phyloP scores from a whole-genome alignment of 306 rosid species.

The Glycine latifolia region DNA sequence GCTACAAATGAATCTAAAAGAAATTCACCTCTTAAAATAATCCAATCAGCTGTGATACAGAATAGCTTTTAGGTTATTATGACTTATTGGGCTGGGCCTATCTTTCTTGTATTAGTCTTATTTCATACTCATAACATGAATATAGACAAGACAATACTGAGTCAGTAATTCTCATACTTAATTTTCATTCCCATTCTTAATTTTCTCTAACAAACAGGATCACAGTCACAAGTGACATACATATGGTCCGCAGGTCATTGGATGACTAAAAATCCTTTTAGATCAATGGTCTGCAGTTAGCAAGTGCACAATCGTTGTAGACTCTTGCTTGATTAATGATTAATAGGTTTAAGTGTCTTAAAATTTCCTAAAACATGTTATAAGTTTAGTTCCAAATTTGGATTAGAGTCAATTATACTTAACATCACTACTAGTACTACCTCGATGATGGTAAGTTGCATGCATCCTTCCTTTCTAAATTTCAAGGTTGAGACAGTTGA shows the following conservation, averaged over 20 bases:
- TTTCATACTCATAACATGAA: not conserved
- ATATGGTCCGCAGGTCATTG: not conserved
- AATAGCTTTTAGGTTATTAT: not conserved
- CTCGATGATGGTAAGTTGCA: not conserved
- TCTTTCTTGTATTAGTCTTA: not conserved
- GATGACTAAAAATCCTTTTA: no score
- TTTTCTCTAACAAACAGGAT: not conserved
- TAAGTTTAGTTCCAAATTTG: not conserved
- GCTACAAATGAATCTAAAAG: not conserved
- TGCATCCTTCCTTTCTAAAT: slow-evolving; percentile 36
- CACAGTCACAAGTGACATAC: not conserved
- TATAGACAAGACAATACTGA: not conserved
- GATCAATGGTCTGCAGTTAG: not conserved
- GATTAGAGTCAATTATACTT: not conserved
- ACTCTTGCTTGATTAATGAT: not conserved
- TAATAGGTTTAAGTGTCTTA: not conserved
- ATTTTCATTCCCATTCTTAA: not conserved
- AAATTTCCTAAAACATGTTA: not conserved
- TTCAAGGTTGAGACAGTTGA: slow-evolving; percentile 24
- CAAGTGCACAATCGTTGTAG: not conserved
- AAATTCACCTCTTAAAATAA: slow-evolving; percentile 21
- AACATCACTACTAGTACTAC: not conserved
- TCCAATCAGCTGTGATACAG: not conserved
- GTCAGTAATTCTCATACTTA: not conserved
- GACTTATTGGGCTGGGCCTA: not conserved